These are phyloP conservation scores for Irpex rosettiformis DNA, from an alignment of 1,284 basidiomycete genomes.

Conservation along the genomic window DNA sequence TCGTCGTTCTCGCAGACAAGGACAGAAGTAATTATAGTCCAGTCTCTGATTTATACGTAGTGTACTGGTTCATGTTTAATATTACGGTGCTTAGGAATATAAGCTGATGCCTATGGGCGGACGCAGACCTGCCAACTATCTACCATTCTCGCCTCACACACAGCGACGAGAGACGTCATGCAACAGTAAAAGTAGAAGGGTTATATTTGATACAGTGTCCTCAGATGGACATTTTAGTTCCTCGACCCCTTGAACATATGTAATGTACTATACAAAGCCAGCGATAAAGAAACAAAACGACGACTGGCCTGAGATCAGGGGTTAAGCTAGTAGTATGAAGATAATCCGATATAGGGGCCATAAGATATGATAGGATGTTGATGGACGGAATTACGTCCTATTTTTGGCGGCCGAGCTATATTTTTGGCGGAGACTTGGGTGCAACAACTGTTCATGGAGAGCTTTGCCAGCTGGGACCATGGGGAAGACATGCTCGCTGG, in stretches of 20 bases:
- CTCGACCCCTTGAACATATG: neutral
- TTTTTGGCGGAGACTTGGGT: slow-evolving; percentile 32
- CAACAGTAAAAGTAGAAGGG: neutral
- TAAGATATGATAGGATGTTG: neutral
- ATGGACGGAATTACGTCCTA: slow-evolving; percentile 13
- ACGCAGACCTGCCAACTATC: no score
- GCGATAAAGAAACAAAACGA: neutral
- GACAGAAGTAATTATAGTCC: no score
- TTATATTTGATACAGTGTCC: slow-evolving; percentile 2
- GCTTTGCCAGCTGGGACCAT: slow-evolving; percentile 92
- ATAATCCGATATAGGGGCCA: neutral
- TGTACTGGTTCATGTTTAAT: no score
- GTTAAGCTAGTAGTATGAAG: neutral
- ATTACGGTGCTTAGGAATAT: no score
- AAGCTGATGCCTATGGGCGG: no score
- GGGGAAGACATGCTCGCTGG: slow-evolving; percentile 92
- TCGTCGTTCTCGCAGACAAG: no score
- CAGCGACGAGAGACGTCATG: no score
- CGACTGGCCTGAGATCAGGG: neutral
- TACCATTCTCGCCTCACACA: no score
- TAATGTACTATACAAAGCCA: neutral
- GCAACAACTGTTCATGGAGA: slow-evolving; percentile 82
- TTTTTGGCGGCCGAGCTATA: slow-evolving; percentile 23
- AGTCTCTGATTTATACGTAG: no score
- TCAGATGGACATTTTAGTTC: neutral